Evolutionary conservation across 768 basidiomycete species (phyloP).

Genomic region (Trametes sanguinea): DNA sequence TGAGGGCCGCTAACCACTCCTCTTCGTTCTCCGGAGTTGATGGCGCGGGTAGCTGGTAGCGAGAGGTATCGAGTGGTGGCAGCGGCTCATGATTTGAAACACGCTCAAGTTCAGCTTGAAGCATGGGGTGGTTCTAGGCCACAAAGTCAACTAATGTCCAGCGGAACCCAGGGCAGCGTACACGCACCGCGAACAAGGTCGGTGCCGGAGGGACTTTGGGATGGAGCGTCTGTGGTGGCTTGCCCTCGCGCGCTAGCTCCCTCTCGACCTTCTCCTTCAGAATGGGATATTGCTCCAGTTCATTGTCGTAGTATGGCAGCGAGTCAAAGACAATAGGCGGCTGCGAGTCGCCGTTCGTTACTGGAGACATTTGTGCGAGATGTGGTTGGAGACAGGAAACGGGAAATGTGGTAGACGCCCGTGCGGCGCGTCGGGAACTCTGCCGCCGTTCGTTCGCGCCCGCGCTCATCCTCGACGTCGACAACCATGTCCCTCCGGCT

Average conservation of each 20-base stretch:
- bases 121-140: slow-evolving; percentile 62
- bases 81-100: slow-evolving; percentile 69
- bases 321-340: slow-evolving; percentile 67
- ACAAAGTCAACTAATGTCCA: slow-evolving; percentile 11
- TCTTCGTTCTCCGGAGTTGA: slow-evolving; percentile 64
- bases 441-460: slow-evolving; percentile 12
- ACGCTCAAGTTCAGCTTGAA: slow-evolving; percentile 74
- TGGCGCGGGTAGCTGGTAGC: slow-evolving; percentile 77
- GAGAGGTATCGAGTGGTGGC: slow-evolving; percentile 65
- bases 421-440: slow-evolving; percentile 13
- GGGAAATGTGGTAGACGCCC: slow-evolving; percentile 8
- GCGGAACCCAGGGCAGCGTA: not conserved
- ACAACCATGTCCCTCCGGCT: slow-evolving; percentile 48
- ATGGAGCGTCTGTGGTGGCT: slow-evolving; percentile 61
- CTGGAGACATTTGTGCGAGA: slow-evolving; percentile 20
- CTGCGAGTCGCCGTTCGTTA: slow-evolving; percentile 8
- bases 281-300: slow-evolving; percentile 73
- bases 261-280: slow-evolving; percentile 75
- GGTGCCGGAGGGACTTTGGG: slow-evolving; percentile 68
- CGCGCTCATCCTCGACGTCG: slow-evolving; percentile 22
- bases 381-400: slow-evolving; percentile 17
- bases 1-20: slow-evolving; percentile 73
- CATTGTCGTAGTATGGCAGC: slow-evolving; percentile 93
- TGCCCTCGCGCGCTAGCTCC: slow-evolving; percentile 71
- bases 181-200: slow-evolving; percentile 70